phyloP scores from a whole-genome alignment of 768 basidiomycete species.

The Mycena albidolilacea region DNA sequence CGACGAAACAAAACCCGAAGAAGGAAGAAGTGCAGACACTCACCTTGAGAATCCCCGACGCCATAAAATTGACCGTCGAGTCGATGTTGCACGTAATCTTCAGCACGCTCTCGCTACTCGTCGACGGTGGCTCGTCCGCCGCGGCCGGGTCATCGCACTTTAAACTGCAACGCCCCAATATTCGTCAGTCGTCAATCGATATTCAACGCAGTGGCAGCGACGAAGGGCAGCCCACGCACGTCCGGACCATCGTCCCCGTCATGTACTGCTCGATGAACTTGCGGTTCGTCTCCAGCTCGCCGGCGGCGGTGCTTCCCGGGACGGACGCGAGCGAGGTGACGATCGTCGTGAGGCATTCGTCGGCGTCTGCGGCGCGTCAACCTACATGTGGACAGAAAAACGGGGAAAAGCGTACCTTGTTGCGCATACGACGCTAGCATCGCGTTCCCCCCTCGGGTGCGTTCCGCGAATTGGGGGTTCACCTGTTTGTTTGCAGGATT shows the following conservation, averaged over 20 bases:
- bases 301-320: constrained; percentile 55
- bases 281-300: constrained; percentile 52
- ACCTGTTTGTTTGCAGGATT: constrained; percentile 53
- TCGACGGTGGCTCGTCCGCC: constrained; percentile 79
- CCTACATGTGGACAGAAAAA: not conserved
- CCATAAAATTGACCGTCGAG: constrained; percentile 90
- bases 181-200: too few species aligned
- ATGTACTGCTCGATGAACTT: constrained; percentile 87
- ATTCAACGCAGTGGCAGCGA: too few species aligned
- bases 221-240: constrained; percentile 63
- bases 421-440: constrained; percentile 73
- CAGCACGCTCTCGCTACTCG: constrained; percentile 79
- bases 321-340: constrained; percentile 81
- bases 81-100: constrained; percentile 96
- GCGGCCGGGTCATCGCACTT: constrained; percentile 79
- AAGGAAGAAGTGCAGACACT: constrained; percentile 32
- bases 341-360: constrained; percentile 90
- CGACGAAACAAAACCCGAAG: not conserved
- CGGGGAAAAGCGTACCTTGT: constrained; percentile 61
- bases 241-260: constrained; percentile 83
- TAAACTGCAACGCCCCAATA: constrained; percentile 60
- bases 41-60: constrained; percentile 87
- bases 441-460: constrained; percentile 59
- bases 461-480: constrained; percentile 93
- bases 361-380: constrained; percentile 71